Percentiles rank a stretch among this genome's conserved stretches.
These are phyloP conservation scores for Populus hybrid DNA, from an alignment of 441 rosid species.

Conservation along the genomic window DNA sequence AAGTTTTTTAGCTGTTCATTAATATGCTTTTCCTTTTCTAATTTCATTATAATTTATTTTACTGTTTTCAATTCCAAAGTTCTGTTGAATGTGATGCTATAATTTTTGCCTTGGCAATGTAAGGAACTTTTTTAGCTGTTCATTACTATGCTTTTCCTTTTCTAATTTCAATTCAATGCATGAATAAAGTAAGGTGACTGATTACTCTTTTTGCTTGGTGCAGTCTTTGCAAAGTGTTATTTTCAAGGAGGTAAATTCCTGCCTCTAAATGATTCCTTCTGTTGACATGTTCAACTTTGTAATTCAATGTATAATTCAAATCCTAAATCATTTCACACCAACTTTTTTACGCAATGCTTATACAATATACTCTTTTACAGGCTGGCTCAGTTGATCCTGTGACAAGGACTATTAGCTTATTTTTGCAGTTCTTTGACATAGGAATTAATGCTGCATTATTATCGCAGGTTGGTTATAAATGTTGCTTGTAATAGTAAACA, in stretches of 20 bases:
- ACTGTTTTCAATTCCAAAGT: not conserved
- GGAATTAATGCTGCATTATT: conserved; percentile 90
- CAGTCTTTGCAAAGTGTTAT: conserved; percentile 99
- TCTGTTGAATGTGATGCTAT: too few relatives aligned
- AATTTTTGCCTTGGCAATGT: not conserved
- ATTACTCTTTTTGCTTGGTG: conserved; percentile 36
- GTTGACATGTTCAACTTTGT: conserved; percentile 15
- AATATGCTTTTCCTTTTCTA: not conserved
- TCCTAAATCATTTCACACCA: not conserved
- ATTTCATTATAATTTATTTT: too few relatives aligned
- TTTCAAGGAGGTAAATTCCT: conserved; percentile 83
- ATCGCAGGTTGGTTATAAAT: conserved; percentile 67
- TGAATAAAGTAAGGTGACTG: conserved; percentile 21
- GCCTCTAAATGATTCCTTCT: conserved; percentile 13
- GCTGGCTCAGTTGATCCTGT: conserved; percentile 98
- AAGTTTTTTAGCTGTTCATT: not conserved
- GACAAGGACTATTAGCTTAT: conserved; percentile 88
- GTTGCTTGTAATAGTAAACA: not conserved
- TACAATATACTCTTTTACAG: conserved; percentile 44
- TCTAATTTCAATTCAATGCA: conserved; percentile 6
- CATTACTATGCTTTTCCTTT: not conserved
- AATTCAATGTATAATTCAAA: conserved; percentile 1
- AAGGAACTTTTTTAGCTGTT: not conserved
- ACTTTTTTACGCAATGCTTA: conserved; percentile 5
- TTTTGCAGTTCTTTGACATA: conserved; percentile 94